These are phyloP conservation scores for Trichoderma gamsii DNA, from an alignment of 495 filamentous ascomycete species.

Conservation along the genomic window DNA sequence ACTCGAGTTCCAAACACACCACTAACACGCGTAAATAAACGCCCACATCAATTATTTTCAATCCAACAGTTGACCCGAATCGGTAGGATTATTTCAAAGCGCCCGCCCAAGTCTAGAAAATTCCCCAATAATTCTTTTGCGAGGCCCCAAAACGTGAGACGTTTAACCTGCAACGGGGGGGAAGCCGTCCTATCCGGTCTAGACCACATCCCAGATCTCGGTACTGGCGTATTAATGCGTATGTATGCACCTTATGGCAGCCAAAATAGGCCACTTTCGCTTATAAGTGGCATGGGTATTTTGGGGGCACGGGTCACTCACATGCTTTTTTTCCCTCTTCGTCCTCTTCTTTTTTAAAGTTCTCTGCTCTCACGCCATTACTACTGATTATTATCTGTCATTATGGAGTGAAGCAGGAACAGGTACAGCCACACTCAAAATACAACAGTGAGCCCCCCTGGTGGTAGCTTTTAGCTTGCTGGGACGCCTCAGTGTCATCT, in stretches of 20 bases:
- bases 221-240: not conserved
- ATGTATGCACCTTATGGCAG: no score
- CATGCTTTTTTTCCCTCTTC: not conserved
- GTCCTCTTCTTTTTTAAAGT: not conserved
- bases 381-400: not conserved
- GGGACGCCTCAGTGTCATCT: not conserved
- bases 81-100: not conserved
- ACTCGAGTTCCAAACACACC: not conserved
- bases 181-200: not conserved
- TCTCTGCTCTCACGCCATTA: not conserved
- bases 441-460: not conserved
- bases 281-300: not conserved
- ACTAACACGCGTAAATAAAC: no score
- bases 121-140: not conserved
- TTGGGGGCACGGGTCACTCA: not conserved
- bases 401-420: not conserved
- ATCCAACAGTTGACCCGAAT: not conserved
- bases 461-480: not conserved
- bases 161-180: not conserved
- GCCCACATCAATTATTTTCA: not conserved
- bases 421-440: not conserved
- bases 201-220: conserved; percentile 3
- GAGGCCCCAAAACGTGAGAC: conserved; percentile 1
- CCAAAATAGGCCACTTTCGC: not conserved
- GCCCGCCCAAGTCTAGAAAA: not conserved